Percentiles rank a stretch among this genome's conserved stretches.
phyloP scores from a whole-genome alignment of 305 asterid species.

The Plantago rigida region DNA sequence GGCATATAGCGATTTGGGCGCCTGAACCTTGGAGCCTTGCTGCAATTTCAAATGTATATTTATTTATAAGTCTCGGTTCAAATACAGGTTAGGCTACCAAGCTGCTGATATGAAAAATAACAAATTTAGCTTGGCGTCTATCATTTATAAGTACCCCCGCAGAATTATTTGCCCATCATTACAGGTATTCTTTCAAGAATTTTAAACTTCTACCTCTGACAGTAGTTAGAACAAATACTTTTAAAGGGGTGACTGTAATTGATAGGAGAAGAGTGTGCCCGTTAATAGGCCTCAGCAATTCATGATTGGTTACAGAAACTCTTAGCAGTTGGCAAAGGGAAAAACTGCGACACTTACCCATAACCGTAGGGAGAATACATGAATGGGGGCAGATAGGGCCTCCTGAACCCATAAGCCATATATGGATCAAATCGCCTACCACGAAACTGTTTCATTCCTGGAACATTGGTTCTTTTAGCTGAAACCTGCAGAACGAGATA shows the following conservation, averaged over 20 bases:
- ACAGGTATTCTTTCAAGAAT: no score
- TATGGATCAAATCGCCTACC: conserved; percentile 66
- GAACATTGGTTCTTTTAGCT: conserved; percentile 81
- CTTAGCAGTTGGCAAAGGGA: not conserved
- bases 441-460: conserved; percentile 87
- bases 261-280: no score
- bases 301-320: no score
- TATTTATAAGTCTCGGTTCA: conserved; percentile 1
- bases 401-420: conserved; percentile 48
- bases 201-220: not conserved
- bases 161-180: no score
- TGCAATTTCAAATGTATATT: conserved; percentile 23
- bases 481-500: conserved; percentile 43
- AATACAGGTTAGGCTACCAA: not conserved
- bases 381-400: conserved; percentile 62
- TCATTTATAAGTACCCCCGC: no score
- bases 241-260: no score
- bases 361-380: conserved; percentile 74
- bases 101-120: not conserved
- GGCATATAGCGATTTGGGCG: conserved; percentile 53
- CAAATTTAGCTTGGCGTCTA: no score
- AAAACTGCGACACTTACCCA: conserved; percentile 35
- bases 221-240: no score
- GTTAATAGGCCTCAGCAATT: no score
- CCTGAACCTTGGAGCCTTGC: conserved; percentile 58